A percentile compares a stretch with the other conserved stretches of the same genome.
phyloP scores from a whole-genome alignment of 148 eudicot species.

The Limonium bicolor region DNA sequence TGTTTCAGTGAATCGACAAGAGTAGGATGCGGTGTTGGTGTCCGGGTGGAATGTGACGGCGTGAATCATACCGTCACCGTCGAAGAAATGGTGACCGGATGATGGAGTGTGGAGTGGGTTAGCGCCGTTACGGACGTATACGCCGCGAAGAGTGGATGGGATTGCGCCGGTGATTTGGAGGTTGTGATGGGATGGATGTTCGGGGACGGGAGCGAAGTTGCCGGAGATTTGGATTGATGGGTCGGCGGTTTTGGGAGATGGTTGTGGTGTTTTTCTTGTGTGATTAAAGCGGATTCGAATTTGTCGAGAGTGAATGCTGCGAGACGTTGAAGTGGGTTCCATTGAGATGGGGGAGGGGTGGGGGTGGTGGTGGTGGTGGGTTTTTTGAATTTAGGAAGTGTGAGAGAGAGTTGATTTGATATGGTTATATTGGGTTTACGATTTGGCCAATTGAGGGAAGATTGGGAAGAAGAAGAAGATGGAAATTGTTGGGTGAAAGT shows the following conservation, averaged over 20 bases:
- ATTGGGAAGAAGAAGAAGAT: too few species aligned
- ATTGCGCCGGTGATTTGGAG: slow-evolving; percentile 34
- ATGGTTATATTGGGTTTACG: too few species aligned
- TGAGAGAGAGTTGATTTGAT: too few species aligned
- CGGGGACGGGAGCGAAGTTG: slow-evolving; percentile 64
- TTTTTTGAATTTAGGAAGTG: not conserved
- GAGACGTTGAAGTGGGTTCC: slow-evolving; percentile 34
- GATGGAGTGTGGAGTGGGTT: slow-evolving; percentile 48
- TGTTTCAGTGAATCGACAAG: slow-evolving; percentile 65
- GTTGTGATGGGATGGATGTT: slow-evolving; percentile 18
- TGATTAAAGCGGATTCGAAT: slow-evolving; percentile 25
- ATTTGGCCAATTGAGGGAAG: too few species aligned
- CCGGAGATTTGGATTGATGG: slow-evolving; percentile 51
- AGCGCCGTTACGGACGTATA: slow-evolving; percentile 54
- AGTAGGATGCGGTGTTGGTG: slow-evolving; percentile 26
- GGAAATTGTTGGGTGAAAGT: too few species aligned
- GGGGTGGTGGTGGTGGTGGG: not conserved
- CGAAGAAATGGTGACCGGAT: slow-evolving; percentile 66
- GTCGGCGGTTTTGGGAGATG: slow-evolving; percentile 50
- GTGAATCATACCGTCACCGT: slow-evolving; percentile 75
- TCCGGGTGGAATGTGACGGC: slow-evolving; percentile 24
- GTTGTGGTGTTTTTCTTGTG: slow-evolving; percentile 15
- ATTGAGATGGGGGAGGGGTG: slow-evolving; percentile 3
- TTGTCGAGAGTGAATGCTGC: slow-evolving; percentile 17
- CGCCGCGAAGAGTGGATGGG: slow-evolving; percentile 36